Evolutionary conservation across 495 filamentous ascomycete genomes (phyloP), one percentile per base, ranked within the genome.

Genomic region (Echria macrotheca): DNA sequence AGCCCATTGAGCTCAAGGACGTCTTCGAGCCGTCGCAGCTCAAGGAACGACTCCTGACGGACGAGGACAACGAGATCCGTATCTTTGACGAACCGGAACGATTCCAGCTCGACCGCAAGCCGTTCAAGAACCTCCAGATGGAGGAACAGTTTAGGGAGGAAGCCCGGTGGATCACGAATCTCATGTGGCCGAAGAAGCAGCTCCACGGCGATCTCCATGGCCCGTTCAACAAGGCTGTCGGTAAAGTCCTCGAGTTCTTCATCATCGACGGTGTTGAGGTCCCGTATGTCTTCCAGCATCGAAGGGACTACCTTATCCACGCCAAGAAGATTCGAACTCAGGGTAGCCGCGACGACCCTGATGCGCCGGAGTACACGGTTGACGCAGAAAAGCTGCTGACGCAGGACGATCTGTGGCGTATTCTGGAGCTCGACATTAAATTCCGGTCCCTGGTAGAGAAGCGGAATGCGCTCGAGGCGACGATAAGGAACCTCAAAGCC

Each of bases 1-100:
- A 80, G 54, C 71, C 72, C 23, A 74, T 97, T n/a, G 87, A 96
- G 63, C 74, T 98, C 35, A 95, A 96, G 68, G 91, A 97, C 63
- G 91, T 98, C 48, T 97, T 98, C 51, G 93, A 98, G 67, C 94
- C 94, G 2, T 91, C 89, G 1, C 87, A 97, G 66, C 80, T 98
- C 32, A 80, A 80, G 29, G 93, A 97, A 65, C 88, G 86, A 66
- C 86, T 97, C 65, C 80, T 98, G 26, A 98, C 93, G 4, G 93
- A 97, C 46, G 89, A 89, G 39, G 93, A 98, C 59, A 94, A 96
- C 63, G 71, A 78, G 42, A 96, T 98, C 47, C 86, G 93, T 12
- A 73, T 79, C 42, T 78, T 76, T 11, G 93, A 98, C 64, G 83
- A 95, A 49, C 94, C 93, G 2, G 93, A 98, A 67, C 82, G 93